Conservation (phyloP, 106 monocot genomes). For the Dendrobium chrysotoxum region DNA sequence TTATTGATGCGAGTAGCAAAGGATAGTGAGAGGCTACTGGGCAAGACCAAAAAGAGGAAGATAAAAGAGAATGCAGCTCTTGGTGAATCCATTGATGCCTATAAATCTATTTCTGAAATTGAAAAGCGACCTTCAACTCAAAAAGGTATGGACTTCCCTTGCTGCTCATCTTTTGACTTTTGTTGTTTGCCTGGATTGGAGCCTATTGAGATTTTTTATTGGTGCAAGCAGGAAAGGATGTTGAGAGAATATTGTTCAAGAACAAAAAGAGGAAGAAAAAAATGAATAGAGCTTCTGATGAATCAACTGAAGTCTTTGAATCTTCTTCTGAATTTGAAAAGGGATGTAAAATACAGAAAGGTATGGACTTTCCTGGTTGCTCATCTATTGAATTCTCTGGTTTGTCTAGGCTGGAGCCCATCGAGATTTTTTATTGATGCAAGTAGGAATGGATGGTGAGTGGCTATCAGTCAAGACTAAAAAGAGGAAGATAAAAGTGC, state of each 20-base stretch:
- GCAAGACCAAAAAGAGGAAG: too few species aligned
- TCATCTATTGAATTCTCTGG: neutral
- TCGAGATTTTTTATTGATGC: neutral
- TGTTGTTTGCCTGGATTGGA: too few species aligned
- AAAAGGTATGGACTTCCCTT: too few species aligned
- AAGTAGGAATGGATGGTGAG: neutral
- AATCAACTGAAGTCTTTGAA: neutral
- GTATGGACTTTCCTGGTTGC: neutral
- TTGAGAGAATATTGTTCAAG: neutral
- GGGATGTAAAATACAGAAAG: neutral
- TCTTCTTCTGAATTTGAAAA: slow-evolving; percentile 1
- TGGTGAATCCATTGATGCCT: too few species aligned
- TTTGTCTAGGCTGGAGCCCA: neutral
- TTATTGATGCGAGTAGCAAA: slow-evolving; percentile 1
- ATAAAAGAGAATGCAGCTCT: too few species aligned
- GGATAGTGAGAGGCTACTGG: neutral
- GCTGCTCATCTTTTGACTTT: too few species aligned
- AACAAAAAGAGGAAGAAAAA: neutral
- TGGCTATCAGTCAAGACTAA: neutral
- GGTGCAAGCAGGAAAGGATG: neutral
- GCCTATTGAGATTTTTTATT: neutral
- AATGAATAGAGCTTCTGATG: neutral
- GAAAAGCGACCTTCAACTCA: too few species aligned
- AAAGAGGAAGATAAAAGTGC: neutral
- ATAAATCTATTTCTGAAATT: too few species aligned